phyloP scores from a whole-genome alignment of 164 flowering plant species.

The Vitis cinerea region DNA sequence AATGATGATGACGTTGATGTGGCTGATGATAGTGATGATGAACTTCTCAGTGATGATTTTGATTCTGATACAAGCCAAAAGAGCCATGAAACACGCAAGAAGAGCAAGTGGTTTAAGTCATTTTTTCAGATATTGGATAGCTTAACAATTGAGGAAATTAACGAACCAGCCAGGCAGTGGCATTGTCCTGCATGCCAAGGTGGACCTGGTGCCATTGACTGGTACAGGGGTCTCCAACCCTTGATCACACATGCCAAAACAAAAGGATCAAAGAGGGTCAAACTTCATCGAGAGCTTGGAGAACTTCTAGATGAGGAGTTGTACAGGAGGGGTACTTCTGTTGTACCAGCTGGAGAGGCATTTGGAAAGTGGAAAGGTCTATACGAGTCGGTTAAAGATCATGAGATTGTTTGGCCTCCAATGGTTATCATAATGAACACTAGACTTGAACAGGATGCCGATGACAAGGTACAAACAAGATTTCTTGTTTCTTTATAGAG shows the following conservation, averaged over 20 bases:
- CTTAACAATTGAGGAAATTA: constrained; percentile 50
- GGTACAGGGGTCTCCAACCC: constrained; percentile 87
- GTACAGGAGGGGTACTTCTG: constrained; percentile 57
- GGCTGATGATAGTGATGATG: constrained; percentile 57
- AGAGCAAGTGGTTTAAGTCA: constrained; percentile 52
- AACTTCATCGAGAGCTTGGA: constrained; percentile 74
- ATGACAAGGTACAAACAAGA: constrained; percentile 63
- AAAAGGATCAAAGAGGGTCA: constrained; percentile 68
- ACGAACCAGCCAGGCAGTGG: constrained; percentile 81
- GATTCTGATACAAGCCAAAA: constrained; percentile 70
- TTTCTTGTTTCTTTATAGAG: not conserved
- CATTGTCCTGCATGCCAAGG: constrained; percentile 96
- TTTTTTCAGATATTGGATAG: constrained; percentile 63
- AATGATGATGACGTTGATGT: constrained; percentile 31
- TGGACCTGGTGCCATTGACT: constrained; percentile 94
- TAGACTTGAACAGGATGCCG: constrained; percentile 59
- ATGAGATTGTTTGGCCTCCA: constrained; percentile 94
- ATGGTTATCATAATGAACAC: constrained; percentile 90
- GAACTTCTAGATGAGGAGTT: constrained; percentile 79
- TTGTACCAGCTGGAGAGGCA: constrained; percentile 63
- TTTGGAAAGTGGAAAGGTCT: constrained; percentile 84
- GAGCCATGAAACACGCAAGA: constrained; percentile 68
- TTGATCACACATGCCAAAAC: constrained; percentile 84
- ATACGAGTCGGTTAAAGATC: constrained; percentile 40
- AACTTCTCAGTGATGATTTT: constrained; percentile 55